Evolutionary conservation across 2,329 filamentous ascomycete species (phyloP).

Genomic region (Orbilia oligospora): DNA sequence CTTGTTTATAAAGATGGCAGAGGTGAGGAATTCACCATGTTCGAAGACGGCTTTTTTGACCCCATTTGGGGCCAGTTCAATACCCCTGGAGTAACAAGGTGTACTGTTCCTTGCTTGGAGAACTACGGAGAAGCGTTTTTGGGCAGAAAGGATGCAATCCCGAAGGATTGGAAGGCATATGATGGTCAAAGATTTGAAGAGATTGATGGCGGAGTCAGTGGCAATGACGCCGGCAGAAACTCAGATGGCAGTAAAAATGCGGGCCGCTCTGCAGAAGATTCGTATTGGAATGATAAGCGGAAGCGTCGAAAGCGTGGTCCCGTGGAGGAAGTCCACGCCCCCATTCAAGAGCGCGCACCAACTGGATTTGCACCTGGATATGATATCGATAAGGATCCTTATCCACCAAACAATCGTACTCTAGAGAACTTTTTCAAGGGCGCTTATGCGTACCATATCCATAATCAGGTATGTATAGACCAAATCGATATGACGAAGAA

Average conservation of each 20-base stretch:
- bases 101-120: constrained; percentile 72
- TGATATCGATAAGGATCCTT: constrained; percentile 70
- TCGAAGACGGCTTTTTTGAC: constrained; percentile 73
- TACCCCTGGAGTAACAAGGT: constrained; percentile 71
- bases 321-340: constrained; percentile 64
- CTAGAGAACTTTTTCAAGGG: constrained; percentile 73
- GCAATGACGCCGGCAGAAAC: constrained; percentile 54
- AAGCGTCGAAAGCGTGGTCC: constrained; percentile 61
- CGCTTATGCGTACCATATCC: constrained; percentile 73
- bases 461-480: constrained; percentile 70
- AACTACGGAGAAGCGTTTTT: constrained; percentile 72
- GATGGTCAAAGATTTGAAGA: constrained; percentile 68
- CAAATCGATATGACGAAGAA: neutral
- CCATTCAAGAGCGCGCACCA: constrained; percentile 63
- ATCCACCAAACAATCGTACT: constrained; percentile 73
- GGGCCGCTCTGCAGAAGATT: constrained; percentile 58
- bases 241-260: constrained; percentile 15
- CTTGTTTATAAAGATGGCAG: constrained; percentile 73
- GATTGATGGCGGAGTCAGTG: constrained; percentile 62
- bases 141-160: constrained; percentile 68
- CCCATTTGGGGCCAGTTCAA: constrained; percentile 74
- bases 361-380: constrained; percentile 65
- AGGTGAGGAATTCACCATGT: constrained; percentile 72
- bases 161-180: constrained; percentile 72
- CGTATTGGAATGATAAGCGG: constrained; percentile 33